Base-by-base conservation (phyloP, 2,329 filamentous ascomycete species). In the Trichoderma brevicompactum region DNA sequence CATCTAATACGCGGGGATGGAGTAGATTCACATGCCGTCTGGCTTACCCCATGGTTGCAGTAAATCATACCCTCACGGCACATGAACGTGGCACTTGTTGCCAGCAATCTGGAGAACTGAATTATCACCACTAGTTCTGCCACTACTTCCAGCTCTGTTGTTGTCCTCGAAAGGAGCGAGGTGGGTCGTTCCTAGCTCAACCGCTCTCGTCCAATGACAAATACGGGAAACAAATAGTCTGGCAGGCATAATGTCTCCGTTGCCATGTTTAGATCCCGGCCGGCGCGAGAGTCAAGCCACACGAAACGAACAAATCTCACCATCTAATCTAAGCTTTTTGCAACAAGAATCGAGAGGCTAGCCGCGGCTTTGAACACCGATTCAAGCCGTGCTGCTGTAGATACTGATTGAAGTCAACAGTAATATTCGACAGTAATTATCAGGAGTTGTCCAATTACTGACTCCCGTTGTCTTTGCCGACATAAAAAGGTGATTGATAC, bases 361-460 rank as follows among this genome's bases (percentile, higher is more conserved):
- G 46, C 28, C 36, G 36, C 56, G 56, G 56, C 56, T 60, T 41
- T 50, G 44, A 41, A 23, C 10, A 50, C 56, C 56, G 56, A 60
- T 17, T n/a, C 10, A 28, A 50, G 56, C 56, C 56, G 56, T 49
- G 9, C n/a, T 28, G 15, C 13, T 17, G 34, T 10, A 50, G 56
- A 50, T 40, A 28, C 7, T 10, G 19, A 12, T 17, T 8, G 19
- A 41, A 32, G 19, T 9, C 3, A 10, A 60, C 6, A 60, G 34
- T 50, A 44, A 50, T 49, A 50, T 9, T 19, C 3, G 7, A 41
- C 38, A 17, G 34, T 50, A 15, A 40, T 60, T 10, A 12, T 41
- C 23, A 9, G 8, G 17, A 19, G 19, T 17, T 5, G 5, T 23
- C 44, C 36, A 19, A 19, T 49, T 12, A 41, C 36, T 32, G 34